A percentile compares a stretch with the other conserved stretches of the same genome.
Evolutionary conservation across 2,329 filamentous ascomycete species (phyloP).

Genomic region (Elsinoe ampelina): DNA sequence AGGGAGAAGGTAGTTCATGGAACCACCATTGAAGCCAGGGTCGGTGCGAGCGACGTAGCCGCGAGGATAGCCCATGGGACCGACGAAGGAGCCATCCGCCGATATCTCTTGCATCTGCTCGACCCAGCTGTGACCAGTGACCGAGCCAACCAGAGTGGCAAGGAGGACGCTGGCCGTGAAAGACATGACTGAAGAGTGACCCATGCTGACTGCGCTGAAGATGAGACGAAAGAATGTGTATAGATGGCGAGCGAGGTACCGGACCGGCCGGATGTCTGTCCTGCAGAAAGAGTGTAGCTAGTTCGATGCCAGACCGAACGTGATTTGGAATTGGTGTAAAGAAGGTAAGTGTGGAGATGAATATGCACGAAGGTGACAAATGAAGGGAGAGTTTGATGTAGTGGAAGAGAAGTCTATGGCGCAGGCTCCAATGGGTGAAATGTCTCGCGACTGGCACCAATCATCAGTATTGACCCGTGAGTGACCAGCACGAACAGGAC

Average conservation of each 20-base stretch:
- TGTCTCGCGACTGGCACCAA: background rate
- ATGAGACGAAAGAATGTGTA: background rate
- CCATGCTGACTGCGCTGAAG: background rate
- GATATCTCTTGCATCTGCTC: slow-evolving; percentile 66
- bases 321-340: background rate
- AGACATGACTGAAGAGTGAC: background rate
- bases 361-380: slow-evolving; percentile 2
- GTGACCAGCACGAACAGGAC: slow-evolving; percentile 9
- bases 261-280: background rate
- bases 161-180: background rate
- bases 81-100: slow-evolving; percentile 63
- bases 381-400: background rate
- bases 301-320: background rate
- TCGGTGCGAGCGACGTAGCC: slow-evolving; percentile 53
- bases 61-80: slow-evolving; percentile 63
- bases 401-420: background rate
- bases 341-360: background rate
- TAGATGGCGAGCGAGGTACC: background rate
- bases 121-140: slow-evolving; percentile 67
- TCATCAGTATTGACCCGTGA: slow-evolving; percentile 5
- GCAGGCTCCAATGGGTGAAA: background rate
- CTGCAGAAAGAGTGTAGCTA: background rate
- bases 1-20: slow-evolving; percentile 53
- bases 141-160: background rate
- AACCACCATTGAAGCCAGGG: slow-evolving; percentile 47